These are phyloP conservation scores for Claviceps cyperi DNA, from an alignment of 2,329 filamentous ascomycete species.

Conservation along the genomic window DNA sequence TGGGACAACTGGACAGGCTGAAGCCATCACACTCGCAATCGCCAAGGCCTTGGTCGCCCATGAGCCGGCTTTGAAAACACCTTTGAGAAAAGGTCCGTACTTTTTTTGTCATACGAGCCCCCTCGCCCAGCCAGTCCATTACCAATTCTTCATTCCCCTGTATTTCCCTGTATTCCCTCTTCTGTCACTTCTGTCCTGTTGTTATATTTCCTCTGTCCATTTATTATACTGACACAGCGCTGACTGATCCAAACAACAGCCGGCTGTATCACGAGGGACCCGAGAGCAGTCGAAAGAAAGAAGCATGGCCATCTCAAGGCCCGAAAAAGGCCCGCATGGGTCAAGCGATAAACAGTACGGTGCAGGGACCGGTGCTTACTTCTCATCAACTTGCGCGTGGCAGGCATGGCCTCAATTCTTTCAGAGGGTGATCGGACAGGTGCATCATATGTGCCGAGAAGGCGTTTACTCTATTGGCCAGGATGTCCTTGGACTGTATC, in stretches of 20 bases:
- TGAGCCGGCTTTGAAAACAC: conserved; percentile 81
- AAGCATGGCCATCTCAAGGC: conserved; percentile 94
- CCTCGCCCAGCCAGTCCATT: background rate
- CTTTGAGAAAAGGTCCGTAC: conserved; percentile 69
- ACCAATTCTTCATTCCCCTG: background rate
- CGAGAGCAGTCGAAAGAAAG: conserved; percentile 90
- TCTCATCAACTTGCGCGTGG: background rate
- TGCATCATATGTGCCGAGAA: background rate
- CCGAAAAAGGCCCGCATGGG: conserved; percentile 95
- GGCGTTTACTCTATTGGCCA: background rate
- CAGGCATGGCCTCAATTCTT: background rate
- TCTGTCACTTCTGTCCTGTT: background rate
- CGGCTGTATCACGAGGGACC: conserved; percentile 82
- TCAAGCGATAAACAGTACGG: conserved; percentile 50
- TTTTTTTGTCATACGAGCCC: conserved; percentile 1
- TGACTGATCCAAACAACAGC: conserved; percentile 35
- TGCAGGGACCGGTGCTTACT: background rate
- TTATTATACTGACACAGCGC: too few species aligned
- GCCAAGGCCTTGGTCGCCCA: conserved; percentile 79
- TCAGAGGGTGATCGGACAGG: background rate
- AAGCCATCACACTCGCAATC: conserved; percentile 81
- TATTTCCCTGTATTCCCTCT: background rate
- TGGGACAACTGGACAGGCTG: conserved; percentile 87
- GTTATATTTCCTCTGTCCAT: too few species aligned
- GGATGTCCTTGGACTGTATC: background rate